Base-by-base conservation (phyloP, 108 stramenopile species). In the Nitzschia sp. region DNA sequence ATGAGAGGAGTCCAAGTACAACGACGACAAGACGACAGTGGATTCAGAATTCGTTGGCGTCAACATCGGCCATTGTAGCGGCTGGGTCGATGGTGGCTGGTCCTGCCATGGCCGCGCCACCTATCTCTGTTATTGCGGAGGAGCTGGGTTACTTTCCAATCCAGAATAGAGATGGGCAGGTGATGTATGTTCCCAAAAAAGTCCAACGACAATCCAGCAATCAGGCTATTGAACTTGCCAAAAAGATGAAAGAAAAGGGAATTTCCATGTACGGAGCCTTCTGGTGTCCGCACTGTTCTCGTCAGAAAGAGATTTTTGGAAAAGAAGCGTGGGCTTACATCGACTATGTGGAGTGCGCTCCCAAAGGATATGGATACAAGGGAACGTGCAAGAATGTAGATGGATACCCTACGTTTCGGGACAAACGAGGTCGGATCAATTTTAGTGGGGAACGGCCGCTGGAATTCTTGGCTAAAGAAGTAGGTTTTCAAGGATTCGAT, bases 251-350 rank as follows among this genome's bases (percentile, higher is more conserved):
- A 47, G 71, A 82, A 26, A 77, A 75, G 25, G 85, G 84, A 8
- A 79, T 82, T 0, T 68, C 76, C 29, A 85, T 94, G 82, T 91
- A 84, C 51, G 85, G 86, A 28, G 82, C 94, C 24, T 95, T 83
- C 59, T 95, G 94, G 94, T 95, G 94, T 72, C 94, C 94, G 21
- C 94, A 95, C 77, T 91, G 88, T 56, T 59, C 74, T n/a, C 82
- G 87, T 33, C 93, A 94, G 72, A 78, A 85, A 56, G 89, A 92
- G 76, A 45, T 95, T 2, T 95, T 92, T 77, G 94, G 94, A 6
- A 69, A 47, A 29, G 86, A 92, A 63, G 94, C 94, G 13, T 95
- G 87, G 87, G 56, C 71, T 15, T 42, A 48, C 3, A 58, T 92
- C 3, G 71, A 76, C 18, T 89, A 88, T 55, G 81, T 89, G 1